Percentiles rank a stretch among this genome's conserved stretches.
These are phyloP conservation scores for Ochromonas danica DNA, from an alignment of 108 stramenopile genomes.

Conservation along the genomic window DNA sequence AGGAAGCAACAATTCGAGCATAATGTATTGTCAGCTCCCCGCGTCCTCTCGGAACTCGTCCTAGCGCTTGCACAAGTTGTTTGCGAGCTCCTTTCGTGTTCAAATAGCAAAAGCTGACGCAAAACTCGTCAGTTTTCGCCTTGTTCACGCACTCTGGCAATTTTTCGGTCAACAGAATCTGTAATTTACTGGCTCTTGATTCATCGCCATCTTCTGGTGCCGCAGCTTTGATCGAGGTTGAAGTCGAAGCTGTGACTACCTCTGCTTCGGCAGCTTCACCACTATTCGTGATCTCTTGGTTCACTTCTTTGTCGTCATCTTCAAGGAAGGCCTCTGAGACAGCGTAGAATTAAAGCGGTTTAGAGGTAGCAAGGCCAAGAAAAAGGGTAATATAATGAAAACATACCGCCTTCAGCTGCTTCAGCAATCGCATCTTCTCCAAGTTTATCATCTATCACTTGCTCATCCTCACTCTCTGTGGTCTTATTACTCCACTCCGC, in stretches of 20 bases:
- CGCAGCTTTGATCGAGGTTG: constrained; percentile 58
- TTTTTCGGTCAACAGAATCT: constrained; percentile 79
- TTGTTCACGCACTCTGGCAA: constrained; percentile 79
- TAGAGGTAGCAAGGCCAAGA: too few species aligned
- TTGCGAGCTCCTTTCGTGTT: constrained; percentile 24
- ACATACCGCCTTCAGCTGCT: neutral
- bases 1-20: constrained; percentile 22
- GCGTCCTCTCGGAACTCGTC: constrained; percentile 5
- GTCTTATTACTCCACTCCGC: constrained; percentile 7
- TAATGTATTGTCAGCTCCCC: constrained; percentile 6
- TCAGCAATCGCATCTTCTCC: too few species aligned
- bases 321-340: too few species aligned
- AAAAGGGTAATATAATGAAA: too few species aligned
- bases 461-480: too few species aligned
- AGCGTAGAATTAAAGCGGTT: too few species aligned
- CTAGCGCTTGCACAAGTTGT: neutral
- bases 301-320: neutral
- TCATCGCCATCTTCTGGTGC: constrained; percentile 23
- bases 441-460: too few species aligned
- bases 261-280: constrained; percentile 34
- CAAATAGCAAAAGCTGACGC: constrained; percentile 29
- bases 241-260: constrained; percentile 43
- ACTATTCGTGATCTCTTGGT: neutral
- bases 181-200: constrained; percentile 59
- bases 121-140: constrained; percentile 78